These are phyloP conservation scores for Rachicladosporium sp. DNA, from an alignment of 2,329 filamentous ascomycete genomes.

Conservation along the genomic window DNA sequence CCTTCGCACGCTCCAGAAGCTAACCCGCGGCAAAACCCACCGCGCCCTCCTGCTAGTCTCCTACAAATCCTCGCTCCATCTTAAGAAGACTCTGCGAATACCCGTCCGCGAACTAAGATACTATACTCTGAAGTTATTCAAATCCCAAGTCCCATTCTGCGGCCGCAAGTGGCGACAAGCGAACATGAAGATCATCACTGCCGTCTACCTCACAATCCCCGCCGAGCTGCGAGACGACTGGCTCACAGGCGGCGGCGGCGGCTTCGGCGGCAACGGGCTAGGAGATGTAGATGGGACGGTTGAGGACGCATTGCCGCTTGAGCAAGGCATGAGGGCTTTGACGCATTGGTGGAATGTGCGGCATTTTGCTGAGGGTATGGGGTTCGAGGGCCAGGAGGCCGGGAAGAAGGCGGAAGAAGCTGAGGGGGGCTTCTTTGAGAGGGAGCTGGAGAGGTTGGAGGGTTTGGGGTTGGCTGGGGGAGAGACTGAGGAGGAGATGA, in stretches of 20 bases:
- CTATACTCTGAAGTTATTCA: conserved; percentile 96
- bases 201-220: conserved; percentile 85
- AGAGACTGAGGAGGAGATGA: conserved; percentile 3
- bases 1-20: conserved; percentile 90
- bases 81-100: conserved; percentile 82
- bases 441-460: conserved; percentile 40
- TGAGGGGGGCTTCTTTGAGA: conserved; percentile 36
- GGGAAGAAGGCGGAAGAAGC: conserved; percentile 31
- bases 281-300: conserved; percentile 81
- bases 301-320: conserved; percentile 80
- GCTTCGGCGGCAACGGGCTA: conserved; percentile 23
- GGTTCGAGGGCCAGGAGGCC: conserved; percentile 19
- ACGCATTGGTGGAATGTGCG: conserved; percentile 93
- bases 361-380: conserved; percentile 69
- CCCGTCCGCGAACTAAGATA: conserved; percentile 77
- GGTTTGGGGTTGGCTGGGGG: conserved; percentile 7
- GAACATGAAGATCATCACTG: conserved; percentile 98
- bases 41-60: conserved; percentile 86
- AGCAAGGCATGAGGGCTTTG: conserved; percentile 76
- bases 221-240: conserved; percentile 92
- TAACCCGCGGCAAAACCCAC: conserved; percentile 91
- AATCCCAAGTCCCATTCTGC: conserved; percentile 95
- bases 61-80: conserved; percentile 86
- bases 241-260: conserved; percentile 60
- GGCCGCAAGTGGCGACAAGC: conserved; percentile 95